These are phyloP conservation scores for Leucogyrophana mollusca DNA, from an alignment of 768 basidiomycete species.

Conservation along the genomic window DNA sequence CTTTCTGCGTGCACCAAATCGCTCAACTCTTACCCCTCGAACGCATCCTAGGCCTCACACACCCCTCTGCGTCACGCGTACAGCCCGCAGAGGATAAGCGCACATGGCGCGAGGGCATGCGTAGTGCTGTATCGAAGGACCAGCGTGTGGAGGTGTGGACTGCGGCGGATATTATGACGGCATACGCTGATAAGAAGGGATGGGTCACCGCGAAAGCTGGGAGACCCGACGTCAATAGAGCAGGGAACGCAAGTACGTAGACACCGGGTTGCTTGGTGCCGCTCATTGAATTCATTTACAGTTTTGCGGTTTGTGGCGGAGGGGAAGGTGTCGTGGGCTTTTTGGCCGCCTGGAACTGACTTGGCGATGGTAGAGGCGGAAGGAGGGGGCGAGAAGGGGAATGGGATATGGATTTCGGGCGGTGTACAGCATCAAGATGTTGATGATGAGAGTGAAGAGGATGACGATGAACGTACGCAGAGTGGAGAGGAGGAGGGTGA, in stretches of 20 bases:
- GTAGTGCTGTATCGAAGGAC: constrained; percentile 24
- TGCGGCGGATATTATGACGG: constrained; percentile 79
- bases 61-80: constrained; percentile 39
- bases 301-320: constrained; percentile 85
- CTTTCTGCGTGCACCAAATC: constrained; percentile 76
- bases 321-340: constrained; percentile 78
- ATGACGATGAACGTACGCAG: constrained; percentile 16
- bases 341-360: constrained; percentile 65
- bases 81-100: constrained; percentile 58
- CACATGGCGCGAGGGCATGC: constrained; percentile 67
- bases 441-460: constrained; percentile 28
- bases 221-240: constrained; percentile 82
- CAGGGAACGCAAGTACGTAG: constrained; percentile 83
- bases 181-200: constrained; percentile 74
- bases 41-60: constrained; percentile 54
- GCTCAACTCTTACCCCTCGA: constrained; percentile 77
- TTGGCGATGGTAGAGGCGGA: constrained; percentile 25
- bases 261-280: not conserved
- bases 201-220: constrained; percentile 93
- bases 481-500: constrained; percentile 18
- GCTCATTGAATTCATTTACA: constrained; percentile 25
- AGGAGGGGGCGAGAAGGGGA: constrained; percentile 25
- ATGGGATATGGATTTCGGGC: constrained; percentile 61
- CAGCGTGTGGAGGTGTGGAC: constrained; percentile 56
- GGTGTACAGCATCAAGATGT: constrained; percentile 22